phyloP scores from a whole-genome alignment of 805 yeast genomes.

The Pichia phayaonensis region DNA sequence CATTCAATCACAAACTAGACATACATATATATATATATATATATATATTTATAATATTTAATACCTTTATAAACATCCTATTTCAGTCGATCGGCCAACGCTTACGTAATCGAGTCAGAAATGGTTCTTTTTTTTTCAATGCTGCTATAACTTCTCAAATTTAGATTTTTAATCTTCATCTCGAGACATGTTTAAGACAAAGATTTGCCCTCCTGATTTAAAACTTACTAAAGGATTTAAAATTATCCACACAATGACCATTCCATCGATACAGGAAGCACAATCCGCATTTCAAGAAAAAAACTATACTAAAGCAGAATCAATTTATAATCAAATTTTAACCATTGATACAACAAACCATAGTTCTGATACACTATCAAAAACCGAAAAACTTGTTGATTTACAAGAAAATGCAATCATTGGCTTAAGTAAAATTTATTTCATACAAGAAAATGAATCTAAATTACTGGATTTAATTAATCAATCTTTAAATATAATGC shows the following conservation, averaged over 20 bases:
- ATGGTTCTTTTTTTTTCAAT: no score
- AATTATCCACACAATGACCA: slow-evolving; percentile 17
- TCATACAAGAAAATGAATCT: slow-evolving; percentile 36
- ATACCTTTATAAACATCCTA: no score
- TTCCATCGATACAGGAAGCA: slow-evolving; percentile 46
- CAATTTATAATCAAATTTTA: slow-evolving; percentile 46
- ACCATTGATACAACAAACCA: slow-evolving; percentile 13
- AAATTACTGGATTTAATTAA: slow-evolving; percentile 57
- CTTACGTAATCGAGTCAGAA: no score
- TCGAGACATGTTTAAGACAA: no score
- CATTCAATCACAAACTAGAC: no score
- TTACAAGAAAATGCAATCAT: slow-evolving; percentile 62
- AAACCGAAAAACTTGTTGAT: slow-evolving; percentile 37
- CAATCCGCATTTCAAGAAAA: slow-evolving; percentile 45
- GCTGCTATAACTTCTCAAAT: no score
- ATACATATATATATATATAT: no score
- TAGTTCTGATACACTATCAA: slow-evolving; percentile 10
- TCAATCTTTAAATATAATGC: slow-evolving; percentile 60
- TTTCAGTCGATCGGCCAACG: background rate
- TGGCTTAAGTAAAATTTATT: slow-evolving; percentile 71
- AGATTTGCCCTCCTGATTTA: background rate
- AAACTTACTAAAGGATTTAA: no score
- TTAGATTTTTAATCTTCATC: no score
- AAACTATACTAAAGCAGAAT: slow-evolving; percentile 52
- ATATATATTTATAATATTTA: no score